Base-by-base conservation (phyloP, 495 filamentous ascomycete species). In the Pyrenopolyporus hunteri region DNA sequence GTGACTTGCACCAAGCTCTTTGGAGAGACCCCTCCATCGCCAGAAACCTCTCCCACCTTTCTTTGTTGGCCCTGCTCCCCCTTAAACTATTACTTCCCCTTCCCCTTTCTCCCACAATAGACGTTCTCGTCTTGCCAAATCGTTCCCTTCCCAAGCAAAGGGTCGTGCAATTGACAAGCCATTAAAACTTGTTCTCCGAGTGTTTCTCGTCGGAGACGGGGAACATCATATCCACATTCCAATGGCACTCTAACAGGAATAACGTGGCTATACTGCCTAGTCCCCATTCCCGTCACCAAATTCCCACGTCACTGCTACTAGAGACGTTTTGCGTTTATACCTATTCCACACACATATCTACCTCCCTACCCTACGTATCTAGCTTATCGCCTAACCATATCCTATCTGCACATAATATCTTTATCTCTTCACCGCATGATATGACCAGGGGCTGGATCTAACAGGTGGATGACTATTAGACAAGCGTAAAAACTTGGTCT, bases 361-460 rank as follows among this genome's bases (percentile, higher is more conserved):
- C 36, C 16, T 39, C n/a, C 22, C 19, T 44, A 44, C 11, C 40
- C 40, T 44, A 44, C 14, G 7, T 43, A 26, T 14, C 44, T 48
- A 33, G 44, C 44, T 48, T 48, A 48, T 48, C 28, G 29, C 50
- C 53, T 36, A 20, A 33, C 3, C 44, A 8, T n/a, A n/a, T 48
- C 26, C 28, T 48, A 48, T 48, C 44, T 48, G 16, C 44, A 14
- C 20, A 53, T 48, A 36, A 40, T 46, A 33, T 64, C 23, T 59
- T 62, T 70, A 70, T 70, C 67, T 70, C 59, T 62, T 67, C 67
- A 70, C 67, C 67, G 67, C 67, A 57, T 46, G 25, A 67, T 56
- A 43, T 35, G 57, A 52, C 46, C 53, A 46, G 52, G 48, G 52
- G 63, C 49, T 45, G 43, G 53, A 53, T 57, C 57, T 61, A 63